Percentiles rank a stretch among this genome's conserved stretches.
These are phyloP conservation scores for Saccharomycopsis microspora DNA, from an alignment of 805 yeast species.

Conservation along the genomic window DNA sequence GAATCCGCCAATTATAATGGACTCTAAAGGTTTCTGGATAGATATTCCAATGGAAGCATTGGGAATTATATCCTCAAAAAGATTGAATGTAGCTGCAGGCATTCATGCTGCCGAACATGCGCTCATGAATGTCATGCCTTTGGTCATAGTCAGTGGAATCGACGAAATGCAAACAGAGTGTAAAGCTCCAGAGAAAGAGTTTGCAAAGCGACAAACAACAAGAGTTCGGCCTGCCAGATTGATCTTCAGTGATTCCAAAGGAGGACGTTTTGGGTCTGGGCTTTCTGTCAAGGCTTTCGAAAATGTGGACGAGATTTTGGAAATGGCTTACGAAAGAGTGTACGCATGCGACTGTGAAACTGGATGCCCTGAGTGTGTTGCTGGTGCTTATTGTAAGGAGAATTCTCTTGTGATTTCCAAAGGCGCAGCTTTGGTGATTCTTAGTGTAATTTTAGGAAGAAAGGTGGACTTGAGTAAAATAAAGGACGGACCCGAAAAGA, in stretches of 20 bases:
- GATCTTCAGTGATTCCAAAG: constrained; percentile 74
- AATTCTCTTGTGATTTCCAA: constrained; percentile 75
- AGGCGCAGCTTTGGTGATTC: constrained; percentile 65
- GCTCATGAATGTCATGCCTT: constrained; percentile 66
- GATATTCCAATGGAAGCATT: constrained; percentile 67
- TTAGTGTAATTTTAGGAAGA: constrained; percentile 50
- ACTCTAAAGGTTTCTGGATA: constrained; percentile 84
- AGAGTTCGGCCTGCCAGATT: constrained; percentile 81
- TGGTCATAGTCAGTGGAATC: constrained; percentile 57
- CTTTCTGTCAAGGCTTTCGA: constrained; percentile 72
- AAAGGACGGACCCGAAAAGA: constrained; percentile 12
- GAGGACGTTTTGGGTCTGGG: constrained; percentile 75
- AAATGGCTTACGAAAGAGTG: constrained; percentile 46
- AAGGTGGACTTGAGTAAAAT: constrained; percentile 27
- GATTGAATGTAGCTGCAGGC: constrained; percentile 70
- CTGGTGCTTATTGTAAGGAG: constrained; percentile 74
- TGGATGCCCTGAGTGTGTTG: constrained; percentile 74
- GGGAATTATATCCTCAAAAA: constrained; percentile 42
- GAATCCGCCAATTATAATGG: constrained; percentile 65
- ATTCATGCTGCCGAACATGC: constrained; percentile 97
- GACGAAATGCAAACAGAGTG: constrained; percentile 88
- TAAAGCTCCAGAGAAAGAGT: constrained; percentile 95
- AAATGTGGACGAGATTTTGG: constrained; percentile 54
- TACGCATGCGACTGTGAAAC: constrained; percentile 58
- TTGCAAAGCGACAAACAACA: constrained; percentile 59